Base-by-base conservation (phyloP, 768 basidiomycete genomes). In the Termitomyces titanicus region DNA sequence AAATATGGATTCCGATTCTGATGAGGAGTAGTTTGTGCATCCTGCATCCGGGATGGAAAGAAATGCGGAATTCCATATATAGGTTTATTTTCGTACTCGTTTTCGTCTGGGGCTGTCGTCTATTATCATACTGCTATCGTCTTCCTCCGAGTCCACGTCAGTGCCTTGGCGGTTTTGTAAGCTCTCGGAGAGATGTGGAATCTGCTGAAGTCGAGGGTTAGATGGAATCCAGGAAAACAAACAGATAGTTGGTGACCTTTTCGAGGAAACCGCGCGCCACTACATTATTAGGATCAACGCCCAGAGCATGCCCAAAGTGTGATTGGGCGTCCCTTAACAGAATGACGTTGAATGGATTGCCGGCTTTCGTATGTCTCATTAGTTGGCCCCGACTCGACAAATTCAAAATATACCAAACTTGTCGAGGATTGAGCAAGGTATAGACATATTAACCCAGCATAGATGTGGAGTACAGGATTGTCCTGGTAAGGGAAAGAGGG, bases 401-500 rank as follows among this genome's bases (percentile, higher is more conserved):
- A 18, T 38, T 20, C 37, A 34, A 37, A 18, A 33, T 48, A n/a
- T 25, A n/a, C 53, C 62, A 53, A 47, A 60, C 62, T 49, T 33
- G n/a, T 53, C 10, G 38, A 43, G 1, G 68, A 69, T 58, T 83
- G 84, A 11, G 82, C 78, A n/a, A 83, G 69, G 61, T 87, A 82
- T 22, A 94, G 72, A 25, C 78, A 81, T 12, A 91, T 72, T 50
- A 95, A 70, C 1, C 91, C 94, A 3, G 94, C 92, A 58, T 95
- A 94, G 15, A 84, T 75, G 63, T 96, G 91, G 27, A 96, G 74
- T 7, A 84, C 72, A 1, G 88, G 79, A 59, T 92, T 90, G 61
- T 92, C 88, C 64, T 86, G 86, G 72, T 86, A 96, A 2, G 94
- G 94, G 66, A 89, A 88, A 2, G 91, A 88, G 1, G 92, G 90